phyloP scores from a whole-genome alignment of 192 early-diverging fungal species.

The Entomortierella beljakovae region DNA sequence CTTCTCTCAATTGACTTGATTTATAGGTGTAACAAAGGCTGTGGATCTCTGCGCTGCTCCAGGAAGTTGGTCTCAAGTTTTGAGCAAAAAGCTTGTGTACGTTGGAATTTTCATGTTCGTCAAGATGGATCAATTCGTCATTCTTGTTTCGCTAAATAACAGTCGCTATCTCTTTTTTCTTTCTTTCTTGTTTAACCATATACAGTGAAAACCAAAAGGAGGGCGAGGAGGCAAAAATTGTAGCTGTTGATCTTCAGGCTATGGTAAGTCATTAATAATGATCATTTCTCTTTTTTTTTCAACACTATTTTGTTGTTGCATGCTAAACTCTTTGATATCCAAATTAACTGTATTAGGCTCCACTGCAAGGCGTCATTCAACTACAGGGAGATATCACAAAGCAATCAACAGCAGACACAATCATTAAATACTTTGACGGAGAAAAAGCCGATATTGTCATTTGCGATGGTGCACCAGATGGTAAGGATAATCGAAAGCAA shows the following conservation, averaged over 20 bases:
- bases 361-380: conserved; percentile 92
- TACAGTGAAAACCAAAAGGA: conserved; percentile 66
- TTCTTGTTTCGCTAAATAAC: no score
- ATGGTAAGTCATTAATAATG: conserved; percentile 91
- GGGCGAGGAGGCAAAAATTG: conserved; percentile 78
- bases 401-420: conserved; percentile 89
- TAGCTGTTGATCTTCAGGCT: conserved; percentile 95
- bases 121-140: no score
- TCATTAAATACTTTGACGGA: conserved; percentile 91
- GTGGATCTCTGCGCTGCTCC: conserved; percentile 99
- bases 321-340: no score
- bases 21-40: conserved; percentile 78
- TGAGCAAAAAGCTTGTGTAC: conserved; percentile 70
- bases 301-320: no score
- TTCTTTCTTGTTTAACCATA: not conserved
- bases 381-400: conserved; percentile 99
- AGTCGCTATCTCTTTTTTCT: not conserved
- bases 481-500: conserved; percentile 50
- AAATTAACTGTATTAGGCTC: conserved; percentile 74
- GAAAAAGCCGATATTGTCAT: conserved; percentile 92
- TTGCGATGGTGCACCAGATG: conserved; percentile 96
- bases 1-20: not conserved
- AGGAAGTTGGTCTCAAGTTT: conserved; percentile 97
- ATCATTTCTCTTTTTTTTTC: not conserved
- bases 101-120: not conserved